Percentiles rank a stretch among this genome's conserved stretches.
phyloP scores from a whole-genome alignment of 768 basidiomycete genomes.

The Leucocoprinus sp. region DNA sequence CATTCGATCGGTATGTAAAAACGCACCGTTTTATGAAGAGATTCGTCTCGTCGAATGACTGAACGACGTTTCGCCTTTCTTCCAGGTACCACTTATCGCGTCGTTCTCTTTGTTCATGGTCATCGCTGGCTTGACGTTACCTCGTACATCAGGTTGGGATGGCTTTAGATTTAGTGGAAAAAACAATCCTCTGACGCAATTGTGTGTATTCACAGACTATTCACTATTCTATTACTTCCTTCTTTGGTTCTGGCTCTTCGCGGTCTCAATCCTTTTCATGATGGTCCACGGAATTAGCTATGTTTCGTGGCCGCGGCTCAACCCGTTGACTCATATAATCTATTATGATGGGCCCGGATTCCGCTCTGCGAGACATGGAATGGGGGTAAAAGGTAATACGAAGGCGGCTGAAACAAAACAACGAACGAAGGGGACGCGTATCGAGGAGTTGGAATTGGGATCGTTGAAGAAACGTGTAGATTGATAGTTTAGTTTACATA shows the following conservation, averaged over 20 bases:
- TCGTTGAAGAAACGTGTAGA: slow-evolving; percentile 68
- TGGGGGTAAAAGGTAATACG: slow-evolving; percentile 44
- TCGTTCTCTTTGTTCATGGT: slow-evolving; percentile 85
- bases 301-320: slow-evolving; percentile 88
- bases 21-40: background rate
- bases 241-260: slow-evolving; percentile 66
- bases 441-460: slow-evolving; percentile 77
- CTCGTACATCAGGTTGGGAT: slow-evolving; percentile 73
- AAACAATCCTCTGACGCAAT: slow-evolving; percentile 6
- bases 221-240: slow-evolving; percentile 80
- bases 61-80: slow-evolving; percentile 3
- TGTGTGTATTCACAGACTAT: slow-evolving; percentile 46
- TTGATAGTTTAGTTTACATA: slow-evolving; percentile 22
- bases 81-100: slow-evolving; percentile 75
- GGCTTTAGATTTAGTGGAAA: background rate
- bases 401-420: slow-evolving; percentile 27
- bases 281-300: slow-evolving; percentile 85
- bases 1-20: slow-evolving; percentile 76
- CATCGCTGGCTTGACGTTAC: slow-evolving; percentile 76
- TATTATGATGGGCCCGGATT: slow-evolving; percentile 87
- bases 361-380: slow-evolving; percentile 69
- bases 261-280: slow-evolving; percentile 63
- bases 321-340: slow-evolving; percentile 76
- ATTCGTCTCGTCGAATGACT: background rate
- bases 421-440: slow-evolving; percentile 30